Evolutionary conservation across 1,139 yeast genomes (phyloP).

Genomic region (Debaryomycetaceae sp.): DNA sequence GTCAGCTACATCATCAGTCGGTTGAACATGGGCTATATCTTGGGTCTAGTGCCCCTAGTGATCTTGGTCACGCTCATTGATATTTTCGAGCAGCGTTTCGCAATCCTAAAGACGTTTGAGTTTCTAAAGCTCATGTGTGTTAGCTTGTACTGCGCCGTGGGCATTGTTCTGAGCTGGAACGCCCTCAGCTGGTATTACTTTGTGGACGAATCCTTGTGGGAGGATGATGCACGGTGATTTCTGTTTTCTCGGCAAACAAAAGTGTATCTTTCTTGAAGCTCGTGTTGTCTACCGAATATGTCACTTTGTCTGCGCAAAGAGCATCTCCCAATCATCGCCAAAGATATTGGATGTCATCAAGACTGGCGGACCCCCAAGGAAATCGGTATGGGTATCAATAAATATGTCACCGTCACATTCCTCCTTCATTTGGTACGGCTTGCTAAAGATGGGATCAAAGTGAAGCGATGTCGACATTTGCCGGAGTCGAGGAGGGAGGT

Average conservation of each 20-base stretch:
- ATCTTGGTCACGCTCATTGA: conserved; percentile 44
- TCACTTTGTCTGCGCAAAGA: conserved; percentile 40
- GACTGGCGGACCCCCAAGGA: conserved; percentile 44
- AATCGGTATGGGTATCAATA: conserved; percentile 21
- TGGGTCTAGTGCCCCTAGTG: conserved; percentile 60
- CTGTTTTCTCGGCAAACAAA: too few species aligned
- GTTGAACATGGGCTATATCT: conserved; percentile 52
- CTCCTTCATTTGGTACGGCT: not conserved
- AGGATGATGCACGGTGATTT: conserved; percentile 5
- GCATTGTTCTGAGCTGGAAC: conserved; percentile 80
- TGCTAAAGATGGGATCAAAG: not conserved
- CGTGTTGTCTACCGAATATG: conserved; percentile 8
- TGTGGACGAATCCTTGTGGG: conserved; percentile 62
- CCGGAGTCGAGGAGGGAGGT: not conserved
- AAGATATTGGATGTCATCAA: conserved; percentile 42
- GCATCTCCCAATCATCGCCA: conserved; percentile 40
- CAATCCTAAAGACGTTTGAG: conserved; percentile 43
- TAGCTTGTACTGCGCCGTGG: conserved; percentile 79
- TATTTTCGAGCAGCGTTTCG: conserved; percentile 41
- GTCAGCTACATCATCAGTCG: conserved; percentile 57
- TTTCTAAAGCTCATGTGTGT: conserved; percentile 73
- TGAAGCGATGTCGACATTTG: not conserved
- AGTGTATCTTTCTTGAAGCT: conserved; percentile 1
- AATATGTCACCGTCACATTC: conserved; percentile 11
- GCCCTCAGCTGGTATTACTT: conserved; percentile 84